Evolutionary conservation across 345 rosid genomes (phyloP).

Genomic region (Fremontodendron californicum): DNA sequence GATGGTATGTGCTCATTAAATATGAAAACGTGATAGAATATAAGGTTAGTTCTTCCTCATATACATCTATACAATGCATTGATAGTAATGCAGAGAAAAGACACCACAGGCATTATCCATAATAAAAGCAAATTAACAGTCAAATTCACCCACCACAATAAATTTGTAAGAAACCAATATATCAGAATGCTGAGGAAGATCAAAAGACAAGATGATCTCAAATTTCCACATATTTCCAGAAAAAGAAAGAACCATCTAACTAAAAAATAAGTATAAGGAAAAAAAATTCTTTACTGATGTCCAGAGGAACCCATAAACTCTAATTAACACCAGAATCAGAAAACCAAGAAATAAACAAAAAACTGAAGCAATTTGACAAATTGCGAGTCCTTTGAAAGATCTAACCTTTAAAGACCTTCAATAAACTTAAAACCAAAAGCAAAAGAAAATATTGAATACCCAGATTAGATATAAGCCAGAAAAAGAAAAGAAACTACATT

Average conservation of each 20-base stretch:
- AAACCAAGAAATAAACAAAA: background rate
- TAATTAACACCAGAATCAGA: constrained; percentile 11
- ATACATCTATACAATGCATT: constrained; percentile 10
- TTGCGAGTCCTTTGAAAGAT: constrained; percentile 5
- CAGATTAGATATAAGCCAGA: background rate
- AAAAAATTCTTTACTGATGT: background rate
- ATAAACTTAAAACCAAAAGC: background rate
- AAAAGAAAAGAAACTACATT: background rate
- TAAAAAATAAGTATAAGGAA: background rate
- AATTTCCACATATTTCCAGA: constrained; percentile 9
- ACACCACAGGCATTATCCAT: background rate
- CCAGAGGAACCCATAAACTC: constrained; percentile 8
- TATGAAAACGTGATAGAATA: background rate
- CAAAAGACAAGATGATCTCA: constrained; percentile 10
- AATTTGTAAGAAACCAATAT: background rate
- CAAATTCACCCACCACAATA: constrained; percentile 19
- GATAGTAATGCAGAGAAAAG: constrained; percentile 8
- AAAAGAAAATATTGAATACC: background rate
- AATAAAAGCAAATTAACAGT: constrained; percentile 14
- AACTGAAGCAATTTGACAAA: constrained; percentile 2
- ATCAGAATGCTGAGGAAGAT: constrained; percentile 9
- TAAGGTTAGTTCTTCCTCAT: constrained; percentile 11
- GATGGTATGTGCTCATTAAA: background rate
- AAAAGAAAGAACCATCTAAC: background rate
- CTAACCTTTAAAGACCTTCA: background rate